Evolutionary conservation across 2,329 filamentous ascomycete species (phyloP).

Genomic region (Hypoxylon sp.): DNA sequence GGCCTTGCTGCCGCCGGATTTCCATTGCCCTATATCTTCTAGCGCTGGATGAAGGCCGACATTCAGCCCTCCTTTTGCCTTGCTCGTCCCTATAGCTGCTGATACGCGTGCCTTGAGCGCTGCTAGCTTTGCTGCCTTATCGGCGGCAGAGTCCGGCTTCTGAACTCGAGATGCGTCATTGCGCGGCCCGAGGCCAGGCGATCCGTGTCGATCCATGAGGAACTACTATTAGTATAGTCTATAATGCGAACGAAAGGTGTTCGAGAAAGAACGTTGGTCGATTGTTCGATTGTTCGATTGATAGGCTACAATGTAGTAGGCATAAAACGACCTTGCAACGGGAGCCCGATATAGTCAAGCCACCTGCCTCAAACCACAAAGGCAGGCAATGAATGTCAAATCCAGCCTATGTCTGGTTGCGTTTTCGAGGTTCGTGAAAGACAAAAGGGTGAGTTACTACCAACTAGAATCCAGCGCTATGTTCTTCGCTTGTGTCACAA

Average conservation of each 20-base stretch:
- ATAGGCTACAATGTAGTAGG: too few species aligned
- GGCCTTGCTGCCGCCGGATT: conserved; percentile 46
- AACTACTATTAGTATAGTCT: conserved; percentile 5
- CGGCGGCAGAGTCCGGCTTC: conserved; percentile 70
- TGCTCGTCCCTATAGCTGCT: conserved; percentile 74
- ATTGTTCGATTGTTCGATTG: background rate
- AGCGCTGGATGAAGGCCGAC: conserved; percentile 80
- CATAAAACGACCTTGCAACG: background rate
- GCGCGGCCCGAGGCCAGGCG: conserved; percentile 69
- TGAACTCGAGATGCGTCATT: conserved; percentile 70
- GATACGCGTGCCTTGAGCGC: conserved; percentile 85
- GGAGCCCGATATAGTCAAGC: conserved; percentile 16
- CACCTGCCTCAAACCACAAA: background rate
- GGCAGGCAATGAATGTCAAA: background rate
- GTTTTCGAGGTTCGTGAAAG: background rate
- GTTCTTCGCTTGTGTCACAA: conserved; percentile 12
- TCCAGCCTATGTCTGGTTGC: background rate
- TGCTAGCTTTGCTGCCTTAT: conserved; percentile 78
- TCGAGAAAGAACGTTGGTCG: background rate
- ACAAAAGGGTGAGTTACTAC: conserved; percentile 5
- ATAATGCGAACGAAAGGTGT: background rate
- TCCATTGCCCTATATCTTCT: conserved; percentile 57
- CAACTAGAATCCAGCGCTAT: conserved; percentile 5
- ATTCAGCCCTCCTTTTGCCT: conserved; percentile 68
- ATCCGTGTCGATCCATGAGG: conserved; percentile 68